Conservation (phyloP, 352 stramenopile species). For the Globisporangium cederbergense region DNA sequence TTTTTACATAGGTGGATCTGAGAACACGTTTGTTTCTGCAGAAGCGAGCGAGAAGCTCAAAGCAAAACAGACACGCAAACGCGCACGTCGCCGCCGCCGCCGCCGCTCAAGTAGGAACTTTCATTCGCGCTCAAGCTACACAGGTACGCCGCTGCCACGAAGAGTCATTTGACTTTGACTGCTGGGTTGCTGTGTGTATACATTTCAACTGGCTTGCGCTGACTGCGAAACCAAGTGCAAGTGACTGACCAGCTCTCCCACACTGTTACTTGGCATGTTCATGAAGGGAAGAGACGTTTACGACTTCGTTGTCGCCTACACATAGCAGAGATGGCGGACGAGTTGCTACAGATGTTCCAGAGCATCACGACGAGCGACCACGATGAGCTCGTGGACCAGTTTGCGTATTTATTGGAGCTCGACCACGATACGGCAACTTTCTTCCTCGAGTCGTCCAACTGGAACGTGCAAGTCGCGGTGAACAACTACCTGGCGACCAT, state of each 20-base stretch:
- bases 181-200: not conserved
- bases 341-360: slow-evolving; percentile 85
- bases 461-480: slow-evolving; percentile 82
- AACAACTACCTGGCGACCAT: slow-evolving; percentile 82
- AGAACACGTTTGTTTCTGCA: slow-evolving; percentile 8
- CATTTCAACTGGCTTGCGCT: not conserved
- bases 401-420: slow-evolving; percentile 69
- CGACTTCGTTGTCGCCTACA: not conserved
- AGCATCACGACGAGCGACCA: slow-evolving; percentile 85
- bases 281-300: not conserved
- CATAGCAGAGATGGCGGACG: slow-evolving; percentile 53
- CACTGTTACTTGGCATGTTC: not conserved
- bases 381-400: slow-evolving; percentile 83
- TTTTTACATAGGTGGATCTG: not conserved
- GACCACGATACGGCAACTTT: slow-evolving; percentile 70
- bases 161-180: not conserved
- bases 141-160: not conserved
- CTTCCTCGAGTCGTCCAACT: slow-evolving; percentile 87
- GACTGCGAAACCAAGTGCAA: not conserved
- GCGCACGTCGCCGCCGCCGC: too few relatives aligned
- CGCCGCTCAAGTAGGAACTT: not conserved
- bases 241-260: not conserved
- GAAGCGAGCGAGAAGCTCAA: slow-evolving; percentile 4
- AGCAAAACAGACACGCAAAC: slow-evolving; percentile 1
- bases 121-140: not conserved